Percentiles rank a stretch among this genome's conserved stretches.
These are phyloP conservation scores for Malassezia furfur DNA, from an alignment of 1,284 basidiomycete genomes.

Conservation along the genomic window DNA sequence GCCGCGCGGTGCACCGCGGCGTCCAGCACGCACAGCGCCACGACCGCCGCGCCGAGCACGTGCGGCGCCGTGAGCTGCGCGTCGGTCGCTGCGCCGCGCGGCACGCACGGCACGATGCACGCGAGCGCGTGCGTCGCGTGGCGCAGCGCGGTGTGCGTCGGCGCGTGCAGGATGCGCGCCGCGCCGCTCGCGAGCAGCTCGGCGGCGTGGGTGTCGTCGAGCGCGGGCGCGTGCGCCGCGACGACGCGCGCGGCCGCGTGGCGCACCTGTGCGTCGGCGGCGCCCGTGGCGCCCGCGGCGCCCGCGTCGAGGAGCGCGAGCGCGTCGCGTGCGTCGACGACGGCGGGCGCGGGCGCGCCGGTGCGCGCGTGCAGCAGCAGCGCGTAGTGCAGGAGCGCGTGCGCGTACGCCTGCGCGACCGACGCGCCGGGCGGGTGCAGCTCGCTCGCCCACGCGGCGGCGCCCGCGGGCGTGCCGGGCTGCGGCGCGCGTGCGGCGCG, in stretches of 20 bases:
- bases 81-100: neutral
- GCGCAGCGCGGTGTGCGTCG: neutral
- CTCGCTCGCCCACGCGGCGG: neutral
- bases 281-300: neutral
- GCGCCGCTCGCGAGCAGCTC: neutral
- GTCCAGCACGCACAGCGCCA: conserved; percentile 1
- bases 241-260: neutral
- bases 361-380: neutral
- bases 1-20: neutral
- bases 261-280: neutral
- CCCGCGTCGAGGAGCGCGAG: neutral
- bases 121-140: neutral
- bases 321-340: too few species aligned
- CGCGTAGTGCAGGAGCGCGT: neutral
- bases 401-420: neutral
- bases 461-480: neutral
- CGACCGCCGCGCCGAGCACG: neutral
- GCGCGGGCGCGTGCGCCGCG: too few species aligned
- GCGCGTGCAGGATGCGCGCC: neutral
- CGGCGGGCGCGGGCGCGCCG: neutral
- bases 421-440: neutral
- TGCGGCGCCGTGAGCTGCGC: neutral
- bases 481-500: neutral
- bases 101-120: neutral
- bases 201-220: neutral